phyloP scores from a whole-genome alignment of 2,329 filamentous ascomycete species.

The Botrytis aclada region DNA sequence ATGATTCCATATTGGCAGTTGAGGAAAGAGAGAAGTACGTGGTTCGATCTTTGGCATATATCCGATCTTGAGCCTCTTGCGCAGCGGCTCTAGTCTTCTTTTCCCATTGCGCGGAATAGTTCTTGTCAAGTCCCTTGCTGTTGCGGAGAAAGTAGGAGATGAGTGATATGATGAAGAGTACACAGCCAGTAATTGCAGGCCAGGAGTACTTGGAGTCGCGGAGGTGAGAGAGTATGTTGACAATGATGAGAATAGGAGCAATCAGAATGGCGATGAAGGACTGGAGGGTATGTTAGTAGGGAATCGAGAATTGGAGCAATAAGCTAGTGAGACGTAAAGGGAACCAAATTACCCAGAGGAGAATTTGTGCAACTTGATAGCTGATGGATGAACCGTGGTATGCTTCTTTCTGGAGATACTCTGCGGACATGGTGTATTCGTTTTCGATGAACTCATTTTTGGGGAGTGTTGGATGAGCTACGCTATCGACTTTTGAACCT shows the following conservation, averaged over 20 bases:
- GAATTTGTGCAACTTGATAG: neutral
- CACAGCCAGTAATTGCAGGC: neutral
- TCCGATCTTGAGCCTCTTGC: neutral
- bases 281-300: neutral
- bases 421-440: neutral
- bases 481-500: no score
- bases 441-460: neutral
- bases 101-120: neutral
- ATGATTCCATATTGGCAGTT: neutral
- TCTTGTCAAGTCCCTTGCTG: neutral
- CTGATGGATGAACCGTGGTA: slow-evolving; percentile 8
- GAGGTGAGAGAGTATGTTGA: neutral
- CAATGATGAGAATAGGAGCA: neutral
- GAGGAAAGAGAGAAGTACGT: neutral
- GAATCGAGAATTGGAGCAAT: no score
- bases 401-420: neutral
- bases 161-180: neutral
- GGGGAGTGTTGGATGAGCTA: no score
- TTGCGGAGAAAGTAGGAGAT: neutral
- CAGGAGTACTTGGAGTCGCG: neutral
- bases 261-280: neutral
- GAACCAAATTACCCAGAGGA: neutral
- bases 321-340: neutral
- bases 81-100: neutral
- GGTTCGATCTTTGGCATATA: neutral